These are phyloP conservation scores for Vitellaria paradoxa DNA, from an alignment of 179 eudicot species.

Conservation along the genomic window DNA sequence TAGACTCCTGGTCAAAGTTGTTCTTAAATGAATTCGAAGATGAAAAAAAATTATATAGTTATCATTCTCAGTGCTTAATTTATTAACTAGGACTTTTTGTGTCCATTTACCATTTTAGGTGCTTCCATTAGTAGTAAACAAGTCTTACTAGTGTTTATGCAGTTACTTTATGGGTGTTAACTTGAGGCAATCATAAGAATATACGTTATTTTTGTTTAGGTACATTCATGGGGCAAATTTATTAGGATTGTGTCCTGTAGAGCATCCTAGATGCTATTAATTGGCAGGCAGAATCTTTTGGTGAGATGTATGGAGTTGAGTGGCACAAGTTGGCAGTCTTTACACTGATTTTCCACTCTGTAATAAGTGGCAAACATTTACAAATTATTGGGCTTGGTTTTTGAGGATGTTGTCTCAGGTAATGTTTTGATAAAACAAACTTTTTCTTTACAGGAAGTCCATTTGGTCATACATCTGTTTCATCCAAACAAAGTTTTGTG, in stretches of 20 bases:
- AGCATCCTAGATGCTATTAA: neutral
- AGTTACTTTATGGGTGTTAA: neutral
- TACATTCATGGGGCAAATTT: neutral
- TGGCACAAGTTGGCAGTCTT: neutral
- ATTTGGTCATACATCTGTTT: conserved; percentile 69
- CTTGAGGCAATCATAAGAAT: neutral
- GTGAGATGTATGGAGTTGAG: neutral
- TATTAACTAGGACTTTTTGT: neutral
- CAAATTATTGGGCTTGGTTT: neutral
- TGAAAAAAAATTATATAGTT: neutral
- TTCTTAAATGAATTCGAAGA: neutral
- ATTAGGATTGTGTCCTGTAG: neutral
- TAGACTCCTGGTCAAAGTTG: neutral
- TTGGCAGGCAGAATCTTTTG: neutral
- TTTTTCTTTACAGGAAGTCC: conserved; percentile 77
- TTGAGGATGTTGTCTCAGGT: conserved; percentile 11
- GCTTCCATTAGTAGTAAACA: neutral
- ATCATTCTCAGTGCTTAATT: neutral
- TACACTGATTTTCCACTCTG: neutral
- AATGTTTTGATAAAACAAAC: conserved; percentile 28
- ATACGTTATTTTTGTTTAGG: neutral
- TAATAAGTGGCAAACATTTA: neutral
- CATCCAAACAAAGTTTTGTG: conserved; percentile 74
- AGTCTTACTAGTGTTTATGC: too few species aligned
- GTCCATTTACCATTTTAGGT: neutral